These are phyloP conservation scores for Phytopythium chamaehyphon DNA, from an alignment of 352 stramenopile species.

Conservation along the genomic window DNA sequence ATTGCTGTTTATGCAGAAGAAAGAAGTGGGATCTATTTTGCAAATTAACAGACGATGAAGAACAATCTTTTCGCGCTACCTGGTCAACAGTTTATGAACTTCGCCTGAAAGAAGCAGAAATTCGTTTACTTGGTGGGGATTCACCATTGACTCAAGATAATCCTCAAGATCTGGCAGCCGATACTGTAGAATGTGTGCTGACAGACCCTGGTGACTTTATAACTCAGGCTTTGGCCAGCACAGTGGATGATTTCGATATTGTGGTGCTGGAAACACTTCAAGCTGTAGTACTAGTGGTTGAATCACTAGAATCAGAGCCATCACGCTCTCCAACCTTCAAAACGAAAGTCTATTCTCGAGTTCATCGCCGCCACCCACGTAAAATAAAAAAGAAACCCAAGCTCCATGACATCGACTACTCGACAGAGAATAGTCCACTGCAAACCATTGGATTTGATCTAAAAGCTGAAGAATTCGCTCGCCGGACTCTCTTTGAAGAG, in stretches of 20 bases:
- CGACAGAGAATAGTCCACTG: not conserved
- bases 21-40: constrained; percentile 57
- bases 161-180: not conserved
- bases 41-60: constrained; percentile 35
- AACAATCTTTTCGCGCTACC: constrained; percentile 34
- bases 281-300: constrained; percentile 10
- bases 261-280: constrained; percentile 8
- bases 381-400: not conserved
- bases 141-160: constrained; percentile 7
- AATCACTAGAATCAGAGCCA: constrained; percentile 6
- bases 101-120: constrained; percentile 45
- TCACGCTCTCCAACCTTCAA: not conserved
- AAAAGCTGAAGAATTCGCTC: not conserved
- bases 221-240: not conserved
- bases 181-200: too few relatives aligned
- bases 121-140: constrained; percentile 10
- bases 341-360: not conserved
- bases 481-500: constrained; percentile 11
- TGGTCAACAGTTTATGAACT: constrained; percentile 30
- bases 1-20: constrained; percentile 61
- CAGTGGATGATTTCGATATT: constrained; percentile 8
- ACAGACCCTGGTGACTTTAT: too few relatives aligned
- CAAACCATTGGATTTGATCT: constrained; percentile 39
- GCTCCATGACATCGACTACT: not conserved
- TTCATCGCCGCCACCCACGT: not conserved